Evolutionary conservation across 2,329 filamentous ascomycete species (phyloP).

Genomic region (Apiospora sp.): DNA sequence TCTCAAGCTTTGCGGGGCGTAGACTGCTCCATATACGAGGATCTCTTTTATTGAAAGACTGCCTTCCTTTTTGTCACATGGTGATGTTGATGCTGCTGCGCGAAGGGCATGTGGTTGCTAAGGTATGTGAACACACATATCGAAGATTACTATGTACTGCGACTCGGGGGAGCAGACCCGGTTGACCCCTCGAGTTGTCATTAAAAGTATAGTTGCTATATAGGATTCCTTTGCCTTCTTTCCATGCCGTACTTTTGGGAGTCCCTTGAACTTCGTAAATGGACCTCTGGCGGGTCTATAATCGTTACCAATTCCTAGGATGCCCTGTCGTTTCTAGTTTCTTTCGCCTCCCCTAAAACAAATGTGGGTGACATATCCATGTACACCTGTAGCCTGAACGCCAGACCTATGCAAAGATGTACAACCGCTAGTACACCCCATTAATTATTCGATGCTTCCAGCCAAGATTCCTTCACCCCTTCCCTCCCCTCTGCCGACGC

Average conservation of each 20-base stretch:
- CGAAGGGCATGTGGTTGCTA: background rate
- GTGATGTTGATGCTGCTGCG: background rate
- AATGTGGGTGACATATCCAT: conserved; percentile 14
- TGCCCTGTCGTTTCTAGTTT: conserved; percentile 20
- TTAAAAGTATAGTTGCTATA: conserved; percentile 17
- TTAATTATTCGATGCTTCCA: conserved; percentile 9
- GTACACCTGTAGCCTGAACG: conserved; percentile 19
- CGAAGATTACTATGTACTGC: conserved; percentile 16
- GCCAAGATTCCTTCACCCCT: background rate
- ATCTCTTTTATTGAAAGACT: background rate
- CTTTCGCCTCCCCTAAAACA: background rate
- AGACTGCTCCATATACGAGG: background rate
- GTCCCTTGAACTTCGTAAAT: conserved; percentile 19
- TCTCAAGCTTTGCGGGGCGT: background rate
- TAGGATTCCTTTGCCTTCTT: background rate
- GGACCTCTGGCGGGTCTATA: conserved; percentile 9
- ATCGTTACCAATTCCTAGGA: conserved; percentile 14
- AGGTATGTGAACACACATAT: background rate
- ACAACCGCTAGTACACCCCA: background rate
- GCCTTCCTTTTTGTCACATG: no score
- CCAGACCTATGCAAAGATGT: conserved; percentile 18
- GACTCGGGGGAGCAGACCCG: conserved; percentile 1
- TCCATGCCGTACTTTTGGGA: background rate
- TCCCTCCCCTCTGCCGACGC: background rate
- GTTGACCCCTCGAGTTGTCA: conserved; percentile 8